Conservation (phyloP, 305 asterid species). For the Galium porrigens region DNA sequence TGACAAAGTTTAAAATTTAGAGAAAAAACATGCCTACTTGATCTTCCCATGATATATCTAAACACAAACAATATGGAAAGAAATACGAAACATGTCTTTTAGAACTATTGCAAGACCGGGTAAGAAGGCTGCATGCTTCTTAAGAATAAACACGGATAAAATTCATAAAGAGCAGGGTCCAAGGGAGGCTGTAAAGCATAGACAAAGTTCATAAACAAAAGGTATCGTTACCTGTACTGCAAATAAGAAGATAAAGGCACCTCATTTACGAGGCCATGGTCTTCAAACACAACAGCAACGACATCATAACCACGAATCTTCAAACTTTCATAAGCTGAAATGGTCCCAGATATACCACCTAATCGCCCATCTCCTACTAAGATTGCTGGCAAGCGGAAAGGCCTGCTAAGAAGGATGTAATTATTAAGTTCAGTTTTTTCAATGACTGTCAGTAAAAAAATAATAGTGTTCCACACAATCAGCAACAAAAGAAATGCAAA, state of each 20-base stretch:
- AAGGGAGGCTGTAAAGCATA: neutral
- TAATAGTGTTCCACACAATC: neutral
- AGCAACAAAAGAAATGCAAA: no score
- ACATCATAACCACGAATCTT: conserved; percentile 84
- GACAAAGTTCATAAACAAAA: conserved; percentile 5
- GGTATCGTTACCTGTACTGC: conserved; percentile 47
- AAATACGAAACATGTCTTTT: neutral
- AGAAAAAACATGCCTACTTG: neutral
- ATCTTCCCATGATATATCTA: neutral
- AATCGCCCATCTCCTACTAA: conserved; percentile 90
- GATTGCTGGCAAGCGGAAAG: conserved; percentile 83
- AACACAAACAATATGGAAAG: neutral
- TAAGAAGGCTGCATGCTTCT: conserved; percentile 17
- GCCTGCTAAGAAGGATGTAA: conserved; percentile 32
- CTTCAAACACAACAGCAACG: conserved; percentile 75
- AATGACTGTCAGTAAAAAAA: neutral
- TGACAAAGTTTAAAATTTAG: neutral
- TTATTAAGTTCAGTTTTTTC: neutral
- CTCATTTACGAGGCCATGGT: conserved; percentile 75
- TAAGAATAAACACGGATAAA: conserved; percentile 12
- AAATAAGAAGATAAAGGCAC: conserved; percentile 58
- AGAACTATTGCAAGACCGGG: neutral
- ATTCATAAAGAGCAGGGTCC: neutral
- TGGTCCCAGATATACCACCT: conserved; percentile 97
- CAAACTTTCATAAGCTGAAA: conserved; percentile 82